Percentiles rank a stretch among this genome's conserved stretches.
Evolutionary conservation across 371 early-diverging fungal species (phyloP).

Genomic region (Furculomyces boomerangus): DNA sequence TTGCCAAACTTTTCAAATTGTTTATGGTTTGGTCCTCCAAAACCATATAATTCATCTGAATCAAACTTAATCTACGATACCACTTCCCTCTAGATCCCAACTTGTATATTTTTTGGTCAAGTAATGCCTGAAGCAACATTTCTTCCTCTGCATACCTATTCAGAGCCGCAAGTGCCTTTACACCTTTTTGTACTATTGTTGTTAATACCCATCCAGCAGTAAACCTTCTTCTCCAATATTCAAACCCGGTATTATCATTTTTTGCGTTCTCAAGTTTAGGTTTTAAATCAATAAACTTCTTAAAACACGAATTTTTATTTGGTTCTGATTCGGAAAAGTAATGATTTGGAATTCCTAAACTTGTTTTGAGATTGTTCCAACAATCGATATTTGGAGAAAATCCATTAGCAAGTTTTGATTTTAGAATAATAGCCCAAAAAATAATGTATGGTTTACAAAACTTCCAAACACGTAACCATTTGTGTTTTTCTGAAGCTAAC

Average conservation of each 20-base stretch:
- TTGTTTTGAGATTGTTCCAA: background rate
- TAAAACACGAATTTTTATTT: background rate
- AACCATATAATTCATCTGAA: constrained; percentile 32
- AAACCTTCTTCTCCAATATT: constrained; percentile 13
- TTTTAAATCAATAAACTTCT: background rate
- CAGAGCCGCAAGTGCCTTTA: constrained; percentile 31
- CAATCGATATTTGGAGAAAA: background rate
- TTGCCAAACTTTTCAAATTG: constrained; percentile 14
- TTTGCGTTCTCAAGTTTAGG: background rate
- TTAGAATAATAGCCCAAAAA: background rate
- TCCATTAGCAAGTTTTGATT: too few relatives aligned
- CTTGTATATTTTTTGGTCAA: constrained; percentile 36
- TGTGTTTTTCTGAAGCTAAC: background rate
- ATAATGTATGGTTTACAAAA: background rate
- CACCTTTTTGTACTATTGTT: constrained; percentile 33
- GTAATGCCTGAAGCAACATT: constrained; percentile 30
- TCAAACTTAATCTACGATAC: constrained; percentile 46
- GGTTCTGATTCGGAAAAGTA: background rate
- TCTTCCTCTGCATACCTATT: constrained; percentile 38
- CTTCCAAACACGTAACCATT: background rate
- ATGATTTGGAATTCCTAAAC: background rate
- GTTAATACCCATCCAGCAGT: constrained; percentile 41
- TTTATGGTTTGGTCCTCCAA: background rate
- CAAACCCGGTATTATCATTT: constrained; percentile 2
- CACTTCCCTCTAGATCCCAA: constrained; percentile 42